These are phyloP conservation scores for Heritiera fomes DNA, from an alignment of 345 rosid genomes.

Conservation along the genomic window DNA sequence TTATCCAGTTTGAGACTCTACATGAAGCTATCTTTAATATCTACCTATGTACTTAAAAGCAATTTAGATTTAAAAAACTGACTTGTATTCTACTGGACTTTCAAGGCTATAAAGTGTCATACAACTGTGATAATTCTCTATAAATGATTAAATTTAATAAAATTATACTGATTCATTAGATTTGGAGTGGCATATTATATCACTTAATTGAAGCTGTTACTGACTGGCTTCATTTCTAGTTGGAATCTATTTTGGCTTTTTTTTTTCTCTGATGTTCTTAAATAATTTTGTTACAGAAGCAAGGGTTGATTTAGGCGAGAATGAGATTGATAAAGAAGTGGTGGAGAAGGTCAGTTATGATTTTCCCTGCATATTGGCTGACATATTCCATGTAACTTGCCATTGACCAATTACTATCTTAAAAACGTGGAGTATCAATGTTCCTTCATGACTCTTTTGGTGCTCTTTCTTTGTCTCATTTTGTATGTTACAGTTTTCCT, in stretches of 20 bases:
- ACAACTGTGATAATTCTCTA: neutral
- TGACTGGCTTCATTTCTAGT: neutral
- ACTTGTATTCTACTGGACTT: neutral
- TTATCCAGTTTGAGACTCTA: neutral
- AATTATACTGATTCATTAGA: neutral
- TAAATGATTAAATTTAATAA: neutral
- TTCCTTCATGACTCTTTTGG: neutral
- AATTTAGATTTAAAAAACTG: neutral
- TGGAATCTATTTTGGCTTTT: neutral
- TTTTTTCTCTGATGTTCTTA: conserved; percentile 3
- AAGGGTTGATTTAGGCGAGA: conserved; percentile 59
- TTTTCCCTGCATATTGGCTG: neutral
- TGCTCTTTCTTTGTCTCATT: neutral
- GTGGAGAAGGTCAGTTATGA: conserved; percentile 69
- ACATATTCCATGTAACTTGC: neutral
- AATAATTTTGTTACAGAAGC: neutral
- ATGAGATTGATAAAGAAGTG: conserved; percentile 66
- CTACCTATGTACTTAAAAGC: neutral
- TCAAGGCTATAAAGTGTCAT: neutral
- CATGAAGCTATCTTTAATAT: neutral
- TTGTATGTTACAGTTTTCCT: neutral
- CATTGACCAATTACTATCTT: neutral
- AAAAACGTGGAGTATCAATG: neutral
- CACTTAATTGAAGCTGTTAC: neutral
- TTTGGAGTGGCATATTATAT: neutral